Evolutionary conservation across 352 stramenopile species (phyloP), one percentile per base, ranked within the genome.

Genomic region (Blastocystis sp.): DNA sequence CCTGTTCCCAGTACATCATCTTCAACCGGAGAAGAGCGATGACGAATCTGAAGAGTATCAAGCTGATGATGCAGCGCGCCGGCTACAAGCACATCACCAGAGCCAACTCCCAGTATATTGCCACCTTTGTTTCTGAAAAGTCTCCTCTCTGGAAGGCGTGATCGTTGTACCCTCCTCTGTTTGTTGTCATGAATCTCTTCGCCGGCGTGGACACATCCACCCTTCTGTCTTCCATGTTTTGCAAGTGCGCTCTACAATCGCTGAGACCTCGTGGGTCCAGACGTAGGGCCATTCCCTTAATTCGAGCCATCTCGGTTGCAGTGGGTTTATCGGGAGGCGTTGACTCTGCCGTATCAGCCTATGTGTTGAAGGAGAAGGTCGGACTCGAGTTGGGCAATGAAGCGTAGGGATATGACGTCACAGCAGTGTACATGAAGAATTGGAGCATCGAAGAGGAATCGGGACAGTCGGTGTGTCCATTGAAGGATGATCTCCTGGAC

Each of bases 371-470:
- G 48, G 77, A 94, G 77, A 52, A 86, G 41, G 80, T 77, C 14
- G 65, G 76, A 38, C n/a, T 82, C 3, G 52, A 19, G 34, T 9
- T n/a, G 11, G 23, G 81, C 14, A 23, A 14, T 89, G 52, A 45
- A 56, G 40, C 38, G 59, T 77, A 96, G 88, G 93, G 94, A n/a
- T 95, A 94, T 91, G 91, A 93, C 60, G 92, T 98, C 69, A 92
- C 95, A 21, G 96, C 95, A n/a, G 92, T 98, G 60, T 97, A 98
- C 91, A 99, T 99, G 96, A 96, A 96, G 89, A 99, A 99, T 91
- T 99, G 96, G 96, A 96, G 98, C 91, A 86, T 92, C 23, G 93
- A 93, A 28, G 95, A 98, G 76, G 96, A 98, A 90, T 91, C 94
- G 56, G 94, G 93, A 10, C 86, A 91, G 69, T 91, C 91, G 7